Evolutionary conservation across 2,329 filamentous ascomycete species (phyloP).

Genomic region (Fusarium sp.): DNA sequence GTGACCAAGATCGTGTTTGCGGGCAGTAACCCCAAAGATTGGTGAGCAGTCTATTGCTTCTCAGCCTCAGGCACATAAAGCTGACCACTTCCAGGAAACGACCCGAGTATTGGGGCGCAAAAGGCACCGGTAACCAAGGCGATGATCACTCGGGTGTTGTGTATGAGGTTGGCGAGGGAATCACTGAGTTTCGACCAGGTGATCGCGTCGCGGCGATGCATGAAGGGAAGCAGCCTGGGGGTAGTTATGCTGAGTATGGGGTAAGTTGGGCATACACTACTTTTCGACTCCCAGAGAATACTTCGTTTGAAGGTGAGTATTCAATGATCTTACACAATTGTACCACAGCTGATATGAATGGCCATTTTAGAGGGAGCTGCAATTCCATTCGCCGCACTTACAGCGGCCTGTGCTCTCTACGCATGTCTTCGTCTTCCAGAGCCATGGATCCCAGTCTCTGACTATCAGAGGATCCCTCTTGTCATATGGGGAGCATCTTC

Average conservation of each 20-base stretch:
- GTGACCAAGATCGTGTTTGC: constrained; percentile 23
- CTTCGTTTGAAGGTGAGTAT: constrained; percentile 7
- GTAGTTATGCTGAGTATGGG: constrained; percentile 35
- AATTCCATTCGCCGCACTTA: constrained; percentile 22
- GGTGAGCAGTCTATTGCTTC: neutral
- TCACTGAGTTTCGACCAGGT: constrained; percentile 27
- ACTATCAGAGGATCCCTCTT: constrained; percentile 1
- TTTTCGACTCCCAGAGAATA: constrained; percentile 20
- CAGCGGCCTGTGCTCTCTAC: constrained; percentile 28
- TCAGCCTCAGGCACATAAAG: rapidly evolving
- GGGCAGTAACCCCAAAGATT: constrained; percentile 34
- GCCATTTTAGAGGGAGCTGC: constrained; percentile 13
- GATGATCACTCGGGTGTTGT: constrained; percentile 31
- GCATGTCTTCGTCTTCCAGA: constrained; percentile 9
- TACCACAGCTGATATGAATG: neutral
- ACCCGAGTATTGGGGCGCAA: constrained; percentile 28
- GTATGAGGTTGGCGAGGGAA: constrained; percentile 15
- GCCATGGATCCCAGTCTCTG: constrained; percentile 4
- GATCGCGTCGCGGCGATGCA: constrained; percentile 38
- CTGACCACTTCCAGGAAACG: constrained; percentile 11
- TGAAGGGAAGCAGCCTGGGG: constrained; percentile 25
- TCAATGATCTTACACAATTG: rapidly evolving
- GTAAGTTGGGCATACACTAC: constrained; percentile 30
- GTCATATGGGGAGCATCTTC: constrained; percentile 37
- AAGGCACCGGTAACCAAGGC: constrained; percentile 21